Conservation (phyloP, 1,284 basidiomycete species). For the Agaricales sp. region DNA sequence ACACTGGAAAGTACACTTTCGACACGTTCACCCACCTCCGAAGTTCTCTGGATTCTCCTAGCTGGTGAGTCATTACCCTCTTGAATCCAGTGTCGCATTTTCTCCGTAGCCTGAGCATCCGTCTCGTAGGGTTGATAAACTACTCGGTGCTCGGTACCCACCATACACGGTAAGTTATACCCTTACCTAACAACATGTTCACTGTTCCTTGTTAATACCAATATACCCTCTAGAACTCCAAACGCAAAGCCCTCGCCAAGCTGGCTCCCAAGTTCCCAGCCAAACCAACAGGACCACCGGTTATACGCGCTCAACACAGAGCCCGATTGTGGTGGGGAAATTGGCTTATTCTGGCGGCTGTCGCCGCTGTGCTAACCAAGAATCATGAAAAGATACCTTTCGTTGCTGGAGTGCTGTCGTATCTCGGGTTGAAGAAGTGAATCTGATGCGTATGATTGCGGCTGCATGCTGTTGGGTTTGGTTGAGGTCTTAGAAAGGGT, state of each 20-base stretch:
- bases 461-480: too few species aligned
- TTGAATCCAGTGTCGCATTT: neutral
- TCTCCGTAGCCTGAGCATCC: constrained; percentile 1
- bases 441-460: too few species aligned
- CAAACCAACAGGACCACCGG: neutral
- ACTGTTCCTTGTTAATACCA: neutral
- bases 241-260: neutral
- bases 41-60: constrained; percentile 48
- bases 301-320: neutral
- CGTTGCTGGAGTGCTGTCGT: neutral
- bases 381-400: neutral
- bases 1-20: constrained; percentile 56
- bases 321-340: neutral
- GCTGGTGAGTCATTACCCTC: constrained; percentile 32
- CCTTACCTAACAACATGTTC: neutral
- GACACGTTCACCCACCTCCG: constrained; percentile 63
- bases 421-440: neutral
- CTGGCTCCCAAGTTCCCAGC: neutral
- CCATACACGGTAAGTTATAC: constrained; percentile 32
- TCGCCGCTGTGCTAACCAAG: neutral
- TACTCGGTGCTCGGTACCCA: constrained; percentile 50
- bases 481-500: too few species aligned
- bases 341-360: neutral
- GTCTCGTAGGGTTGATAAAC: constrained; percentile 38
- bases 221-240: neutral